Evolutionary conservation across 495 filamentous ascomycete genomes (phyloP), one percentile per base, ranked within the genome.

Genomic region (Bathelium albidoporum): DNA sequence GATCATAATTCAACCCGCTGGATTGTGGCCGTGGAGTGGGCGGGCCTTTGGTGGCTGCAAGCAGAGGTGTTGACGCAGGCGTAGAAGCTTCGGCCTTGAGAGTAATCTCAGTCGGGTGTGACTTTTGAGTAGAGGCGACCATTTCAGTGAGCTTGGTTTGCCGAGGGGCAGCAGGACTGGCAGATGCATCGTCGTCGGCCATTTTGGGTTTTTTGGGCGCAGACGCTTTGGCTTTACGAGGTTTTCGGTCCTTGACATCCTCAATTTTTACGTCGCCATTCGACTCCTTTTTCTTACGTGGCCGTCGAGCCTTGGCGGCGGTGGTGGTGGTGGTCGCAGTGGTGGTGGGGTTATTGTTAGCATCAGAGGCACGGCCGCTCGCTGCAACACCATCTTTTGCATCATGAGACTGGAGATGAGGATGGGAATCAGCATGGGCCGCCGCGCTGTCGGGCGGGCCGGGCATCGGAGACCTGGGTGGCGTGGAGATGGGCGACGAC

Each of bases 1-100:
- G 91, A 74, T 96, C 91, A 70, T 90, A 96, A 66, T 87, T 88
- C 67, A 89, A 89, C 52, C 90, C 86, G 68, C 87, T 90, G 0
- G 87, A 80, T 2, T 80, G 75, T 28, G 78, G 77, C 16, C 80
- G 75, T 20, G 75, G 71, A 29, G 72, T 74, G 26, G 77, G 73
- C 5, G 72, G 75, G 59, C 61, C 66, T 68, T 63, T 68, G 11
- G 62, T 20, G 1, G 66, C 39, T 20, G 24, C 44, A 41, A n/a
- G 14, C 32, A 61, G 14, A 41, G 43, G 64, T 32, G 65, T 65
- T 43, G 59, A 31, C 24, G 18, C 60, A 22, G 65, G 49, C 34
- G 69, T 64, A 62, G 58, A 58, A 62, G 36, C 60, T 64, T 61
- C 60, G 16, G 52, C 60, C 28, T 59, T 59, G 22, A 61, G 55